phyloP scores from a whole-genome alignment of 768 basidiomycete species.

The Rhizopogon rudus region DNA sequence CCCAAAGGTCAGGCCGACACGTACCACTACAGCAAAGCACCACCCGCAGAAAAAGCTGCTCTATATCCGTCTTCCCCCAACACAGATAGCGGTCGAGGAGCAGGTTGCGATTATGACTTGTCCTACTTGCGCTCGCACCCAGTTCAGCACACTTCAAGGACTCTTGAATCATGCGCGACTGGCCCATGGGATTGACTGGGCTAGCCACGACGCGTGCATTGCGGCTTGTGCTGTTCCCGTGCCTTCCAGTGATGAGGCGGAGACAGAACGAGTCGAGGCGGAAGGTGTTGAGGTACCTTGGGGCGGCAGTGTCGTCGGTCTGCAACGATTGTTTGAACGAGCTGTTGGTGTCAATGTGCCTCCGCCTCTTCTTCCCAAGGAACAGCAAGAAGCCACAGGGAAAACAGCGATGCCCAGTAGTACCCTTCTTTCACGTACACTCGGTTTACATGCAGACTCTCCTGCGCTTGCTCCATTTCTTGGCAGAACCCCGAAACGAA shows the following conservation, averaged over 20 bases:
- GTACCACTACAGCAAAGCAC: constrained; percentile 18
- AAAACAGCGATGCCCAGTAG: constrained; percentile 22
- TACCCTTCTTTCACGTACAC: constrained; percentile 40
- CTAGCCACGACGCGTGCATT: constrained; percentile 49
- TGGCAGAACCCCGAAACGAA: constrained; percentile 37
- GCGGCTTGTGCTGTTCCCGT: constrained; percentile 37
- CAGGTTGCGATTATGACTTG: constrained; percentile 34
- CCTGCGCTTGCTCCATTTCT: constrained; percentile 48
- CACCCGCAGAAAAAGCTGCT: constrained; percentile 32
- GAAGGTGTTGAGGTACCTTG: constrained; percentile 31
- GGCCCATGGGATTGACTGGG: constrained; percentile 42
- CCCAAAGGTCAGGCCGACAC: constrained; percentile 22
- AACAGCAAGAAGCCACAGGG: neutral
- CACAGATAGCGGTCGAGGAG: constrained; percentile 15
- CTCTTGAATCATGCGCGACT: constrained; percentile 49
- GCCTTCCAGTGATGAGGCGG: constrained; percentile 24
- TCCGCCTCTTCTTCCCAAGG: constrained; percentile 1
- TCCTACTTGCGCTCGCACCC: constrained; percentile 38
- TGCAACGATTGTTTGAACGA: constrained; percentile 43
- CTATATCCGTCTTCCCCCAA: constrained; percentile 32
- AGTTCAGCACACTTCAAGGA: constrained; percentile 48
- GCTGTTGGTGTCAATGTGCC: constrained; percentile 36
- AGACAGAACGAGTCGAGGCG: constrained; percentile 33
- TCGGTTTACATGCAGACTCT: constrained; percentile 47
- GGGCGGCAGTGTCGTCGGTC: constrained; percentile 36